Base-by-base conservation (phyloP, 768 basidiomycete genomes). In the Lactifluus rugatus region DNA sequence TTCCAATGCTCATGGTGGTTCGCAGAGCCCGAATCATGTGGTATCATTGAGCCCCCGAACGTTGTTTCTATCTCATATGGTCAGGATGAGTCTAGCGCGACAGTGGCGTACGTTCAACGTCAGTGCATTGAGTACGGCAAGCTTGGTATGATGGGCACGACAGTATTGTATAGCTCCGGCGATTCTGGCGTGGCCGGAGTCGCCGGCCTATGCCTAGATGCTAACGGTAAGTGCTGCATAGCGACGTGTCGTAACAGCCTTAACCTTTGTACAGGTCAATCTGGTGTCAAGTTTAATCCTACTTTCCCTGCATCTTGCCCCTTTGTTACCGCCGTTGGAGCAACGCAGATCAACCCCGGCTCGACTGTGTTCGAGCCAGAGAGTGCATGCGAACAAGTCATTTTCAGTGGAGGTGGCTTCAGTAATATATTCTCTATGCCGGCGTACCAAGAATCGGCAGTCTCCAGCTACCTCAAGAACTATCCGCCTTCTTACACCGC, bases 101-200 rank as follows among this genome's bases (percentile, higher is more conserved):
- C 70, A 31, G 62, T 70, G 48, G 68, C 71, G 48, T 77, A 75
- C 58, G 67, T 72, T 23, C 63, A 62, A 37, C 72, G 76, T 34
- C 75, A 77, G 53, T 78, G 76, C 62, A 60, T 67, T 5, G 78
- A 78, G 61, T 79, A 77, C 57, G 77, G 68, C 32, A 78, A 78
- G 60, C 67, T 75, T 13, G 75, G 75, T 26, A 60, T 76, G 23
- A 65, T 75, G 65, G 75, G 76, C 49, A 46, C 66, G n/a, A 74
- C 77, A 3, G 50, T 78, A 23, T 62, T 78, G 36, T 79, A 75
- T 60, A 69, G 71, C 31, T 75, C 76, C 7, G 78, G 78, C 21
- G 76, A 79, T 57, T 65, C 65, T 31, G 76, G 77, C 50, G 77
- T 78, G n/a, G 75, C 72, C 1, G 76, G 75, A 1, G 57, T 60